Conservation (phyloP, 225 moss, liverwort and hornwort genomes). For the Thuidium tamariscinum region DNA sequence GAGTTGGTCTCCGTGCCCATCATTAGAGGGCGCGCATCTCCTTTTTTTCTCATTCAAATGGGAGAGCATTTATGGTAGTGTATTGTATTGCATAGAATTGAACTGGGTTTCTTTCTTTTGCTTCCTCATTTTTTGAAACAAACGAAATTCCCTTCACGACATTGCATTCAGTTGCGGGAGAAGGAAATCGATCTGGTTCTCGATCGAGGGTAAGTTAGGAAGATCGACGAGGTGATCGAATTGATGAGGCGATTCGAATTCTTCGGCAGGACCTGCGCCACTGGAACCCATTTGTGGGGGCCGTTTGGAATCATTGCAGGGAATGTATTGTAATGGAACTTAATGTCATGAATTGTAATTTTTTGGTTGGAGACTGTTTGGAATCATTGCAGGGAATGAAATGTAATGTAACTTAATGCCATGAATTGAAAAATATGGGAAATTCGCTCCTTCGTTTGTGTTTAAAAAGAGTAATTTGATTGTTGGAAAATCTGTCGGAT, state of each 20-base stretch:
- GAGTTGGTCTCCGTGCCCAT: slow-evolving; percentile 6
- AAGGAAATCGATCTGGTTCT: too few species aligned
- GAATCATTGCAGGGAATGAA: background rate
- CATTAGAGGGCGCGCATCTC: background rate
- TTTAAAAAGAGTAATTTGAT: background rate
- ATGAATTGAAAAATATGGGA: background rate
- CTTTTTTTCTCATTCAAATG: background rate
- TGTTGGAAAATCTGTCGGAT: background rate
- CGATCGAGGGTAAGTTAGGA: too few species aligned
- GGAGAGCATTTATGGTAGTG: background rate
- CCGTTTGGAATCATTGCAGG: background rate
- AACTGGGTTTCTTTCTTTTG: too few species aligned
- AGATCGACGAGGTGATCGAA: background rate
- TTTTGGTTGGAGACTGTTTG: background rate
- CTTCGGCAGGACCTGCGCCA: background rate
- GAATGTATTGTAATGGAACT: background rate
- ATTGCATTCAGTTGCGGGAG: too few species aligned
- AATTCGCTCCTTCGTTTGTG: background rate
- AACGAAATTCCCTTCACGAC: too few species aligned
- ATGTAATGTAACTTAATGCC: too few species aligned
- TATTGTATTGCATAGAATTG: too few species aligned
- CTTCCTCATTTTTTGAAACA: too few species aligned
- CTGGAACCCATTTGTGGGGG: background rate
- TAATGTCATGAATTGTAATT: background rate
- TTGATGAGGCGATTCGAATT: background rate